A percentile compares a stretch with the other conserved stretches of the same genome.
These are phyloP conservation scores for Alternaria hordeiaustralica DNA, from an alignment of 2,329 filamentous ascomycete species.

Conservation along the genomic window DNA sequence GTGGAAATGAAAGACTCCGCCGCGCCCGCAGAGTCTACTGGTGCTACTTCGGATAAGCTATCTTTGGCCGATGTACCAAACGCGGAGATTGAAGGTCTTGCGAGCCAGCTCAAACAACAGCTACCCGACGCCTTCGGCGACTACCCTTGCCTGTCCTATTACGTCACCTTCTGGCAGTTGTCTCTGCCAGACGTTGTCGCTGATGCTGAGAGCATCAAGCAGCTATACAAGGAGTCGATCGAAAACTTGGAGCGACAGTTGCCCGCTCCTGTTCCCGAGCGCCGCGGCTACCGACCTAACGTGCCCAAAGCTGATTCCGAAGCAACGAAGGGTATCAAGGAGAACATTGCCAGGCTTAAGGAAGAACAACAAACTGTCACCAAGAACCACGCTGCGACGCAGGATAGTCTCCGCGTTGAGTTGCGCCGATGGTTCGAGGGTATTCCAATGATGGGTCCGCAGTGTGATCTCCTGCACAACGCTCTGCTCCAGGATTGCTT, in stretches of 20 bases:
- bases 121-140: conserved; percentile 70
- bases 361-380: conserved; percentile 62
- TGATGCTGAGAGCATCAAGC: conserved; percentile 65
- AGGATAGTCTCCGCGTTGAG: conserved; percentile 72
- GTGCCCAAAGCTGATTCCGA: conserved; percentile 60
- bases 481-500: conserved; percentile 88
- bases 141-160: conserved; percentile 79
- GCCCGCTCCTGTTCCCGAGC: conserved; percentile 60
- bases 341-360: conserved; percentile 66
- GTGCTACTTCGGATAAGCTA: background rate
- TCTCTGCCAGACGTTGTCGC: conserved; percentile 77
- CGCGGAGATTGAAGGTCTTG: conserved; percentile 75
- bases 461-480: conserved; percentile 69
- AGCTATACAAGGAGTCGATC: conserved; percentile 79
- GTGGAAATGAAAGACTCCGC: conserved; percentile 51
- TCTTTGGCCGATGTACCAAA: conserved; percentile 55
- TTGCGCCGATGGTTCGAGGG: conserved; percentile 80
- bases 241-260: conserved; percentile 46
- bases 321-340: conserved; percentile 73
- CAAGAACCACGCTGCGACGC: conserved; percentile 56
- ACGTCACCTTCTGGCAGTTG: conserved; percentile 90
- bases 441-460: conserved; percentile 63
- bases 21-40: background rate
- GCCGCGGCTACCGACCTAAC: conserved; percentile 65
- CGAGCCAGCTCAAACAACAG: conserved; percentile 69